phyloP scores from a whole-genome alignment of 768 basidiomycete genomes.

The Auricularia sp. region DNA sequence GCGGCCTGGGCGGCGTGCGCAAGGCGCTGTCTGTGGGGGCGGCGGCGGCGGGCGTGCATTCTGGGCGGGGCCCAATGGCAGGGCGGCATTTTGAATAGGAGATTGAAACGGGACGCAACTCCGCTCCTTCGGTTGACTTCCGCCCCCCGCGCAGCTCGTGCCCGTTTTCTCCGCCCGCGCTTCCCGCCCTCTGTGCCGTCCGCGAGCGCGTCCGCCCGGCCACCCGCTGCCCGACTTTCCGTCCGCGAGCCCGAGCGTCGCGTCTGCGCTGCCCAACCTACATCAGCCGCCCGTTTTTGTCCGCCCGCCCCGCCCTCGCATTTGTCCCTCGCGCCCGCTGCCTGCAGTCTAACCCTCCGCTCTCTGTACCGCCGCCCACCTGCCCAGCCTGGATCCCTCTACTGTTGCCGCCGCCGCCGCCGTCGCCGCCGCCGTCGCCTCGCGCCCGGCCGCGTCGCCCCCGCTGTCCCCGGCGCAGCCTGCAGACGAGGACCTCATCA shows the following conservation, averaged over 20 bases:
- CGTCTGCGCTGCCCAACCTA: not conserved
- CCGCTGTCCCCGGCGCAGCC: slow-evolving; percentile 20
- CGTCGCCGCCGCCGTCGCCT: not conserved
- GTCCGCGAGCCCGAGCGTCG: not conserved
- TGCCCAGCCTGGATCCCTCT: slow-evolving; percentile 16
- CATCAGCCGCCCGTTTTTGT: not conserved
- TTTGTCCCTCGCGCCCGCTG: slow-evolving; percentile 4
- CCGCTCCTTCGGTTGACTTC: not conserved
- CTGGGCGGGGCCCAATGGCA: not conserved
- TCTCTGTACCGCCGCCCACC: slow-evolving; percentile 3
- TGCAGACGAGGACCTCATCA: slow-evolving; percentile 73
- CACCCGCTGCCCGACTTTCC: not conserved
- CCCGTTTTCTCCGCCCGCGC: not conserved
- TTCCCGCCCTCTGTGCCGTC: not conserved
- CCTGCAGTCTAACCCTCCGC: slow-evolving; percentile 1
- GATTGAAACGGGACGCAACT: slow-evolving; percentile 2
- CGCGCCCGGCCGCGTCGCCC: slow-evolving; percentile 3
- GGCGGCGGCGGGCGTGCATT: no score
- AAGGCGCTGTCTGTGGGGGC: no score
- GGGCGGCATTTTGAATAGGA: slow-evolving; percentile 2
- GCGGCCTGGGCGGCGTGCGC: no score
- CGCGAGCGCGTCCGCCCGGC: no score
- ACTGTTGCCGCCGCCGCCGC: slow-evolving; percentile 3
- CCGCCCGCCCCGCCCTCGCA: not conserved
- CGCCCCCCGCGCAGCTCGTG: not conserved